A percentile compares a stretch with the other conserved stretches of the same genome.
Conservation (phyloP, 2,329 filamentous ascomycete genomes). For the Hypomyces perniciosus region DNA sequence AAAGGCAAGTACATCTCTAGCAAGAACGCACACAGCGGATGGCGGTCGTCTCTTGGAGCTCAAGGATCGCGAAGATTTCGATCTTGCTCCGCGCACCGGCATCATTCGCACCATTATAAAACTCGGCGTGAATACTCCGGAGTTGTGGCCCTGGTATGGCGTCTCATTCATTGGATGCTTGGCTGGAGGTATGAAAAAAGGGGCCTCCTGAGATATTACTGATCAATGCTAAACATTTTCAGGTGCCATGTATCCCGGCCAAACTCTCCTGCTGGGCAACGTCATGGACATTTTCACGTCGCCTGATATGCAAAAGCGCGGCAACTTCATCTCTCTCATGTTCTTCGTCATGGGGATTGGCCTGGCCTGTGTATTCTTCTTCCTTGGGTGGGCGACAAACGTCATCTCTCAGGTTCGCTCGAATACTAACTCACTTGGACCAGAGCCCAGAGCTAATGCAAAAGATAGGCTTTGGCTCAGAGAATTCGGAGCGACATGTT, state of each 20-base stretch:
- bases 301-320: slow-evolving; percentile 28
- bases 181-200: no score
- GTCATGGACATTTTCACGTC: slow-evolving; percentile 37
- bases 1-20: no score
- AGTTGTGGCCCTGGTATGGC: no score
- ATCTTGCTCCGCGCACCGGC: no score
- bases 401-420: slow-evolving; percentile 23
- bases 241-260: slow-evolving; percentile 35
- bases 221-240: not conserved
- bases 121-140: no score
- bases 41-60: no score
- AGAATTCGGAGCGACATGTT: slow-evolving; percentile 28
- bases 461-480: slow-evolving; percentile 13
- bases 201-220: not conserved
- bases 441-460: not conserved
- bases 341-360: slow-evolving; percentile 45
- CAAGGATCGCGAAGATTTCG: no score
- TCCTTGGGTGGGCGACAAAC: slow-evolving; percentile 32
- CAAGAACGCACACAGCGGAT: no score
- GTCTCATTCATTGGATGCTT: no score
- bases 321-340: slow-evolving; percentile 51
- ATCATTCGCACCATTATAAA: no score
- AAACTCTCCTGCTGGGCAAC: slow-evolving; percentile 38
- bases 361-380: slow-evolving; percentile 39
- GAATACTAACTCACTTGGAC: not conserved